Evolutionary conservation across 2,329 filamentous ascomycete genomes (phyloP), one percentile per base, ranked within the genome.

Genomic region (Pyrenochaeta sp.): DNA sequence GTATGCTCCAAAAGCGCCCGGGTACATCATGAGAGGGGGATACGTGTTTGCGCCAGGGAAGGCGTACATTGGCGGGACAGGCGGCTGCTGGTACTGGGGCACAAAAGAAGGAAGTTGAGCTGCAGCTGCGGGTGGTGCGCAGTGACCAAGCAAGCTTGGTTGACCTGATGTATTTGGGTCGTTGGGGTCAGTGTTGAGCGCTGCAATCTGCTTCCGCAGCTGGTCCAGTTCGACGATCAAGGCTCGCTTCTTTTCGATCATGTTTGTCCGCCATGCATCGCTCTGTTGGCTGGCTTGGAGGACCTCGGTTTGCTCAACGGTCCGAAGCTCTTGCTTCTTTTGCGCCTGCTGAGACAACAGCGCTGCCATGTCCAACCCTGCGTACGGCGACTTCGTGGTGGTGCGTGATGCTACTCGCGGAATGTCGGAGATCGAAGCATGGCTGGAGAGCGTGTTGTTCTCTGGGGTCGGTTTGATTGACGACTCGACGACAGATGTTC

Each of bases 221-320:
- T 47, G 46, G 46, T 72, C 69, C 9, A 71, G 61, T 39, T 72
- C 65, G 9, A 65, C 60, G 32, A 71, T 69, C 14, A 71, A 51
- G 29, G 46, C 54, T 28, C 58, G 63, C 54, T 72, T 72, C 53
- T 66, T 64, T 35, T 65, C 60, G 13, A 72, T 69, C 44, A 70
- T 66, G 13, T 42, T 41, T 5, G 54, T 48, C 32, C 68, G 64
- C 65, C 68, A 71, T 7, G 51, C 48, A 7, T 67, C 60, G n/a
- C 47, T 61, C 31, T 71, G 62, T 10, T 64, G 58, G 21, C 56
- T 51, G 7, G 65, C 55, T 47, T 71, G 64, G 8, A 71, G 42
- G 0, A 71, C 64, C 32, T 72, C 68, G 10, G 64, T 65, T 44
- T 71, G 68, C 41, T 72, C 68, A 3, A 72, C 60, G 6, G 49